Base-by-base conservation (phyloP, 208 protist species). In the Leishmania mexicana region DNA sequence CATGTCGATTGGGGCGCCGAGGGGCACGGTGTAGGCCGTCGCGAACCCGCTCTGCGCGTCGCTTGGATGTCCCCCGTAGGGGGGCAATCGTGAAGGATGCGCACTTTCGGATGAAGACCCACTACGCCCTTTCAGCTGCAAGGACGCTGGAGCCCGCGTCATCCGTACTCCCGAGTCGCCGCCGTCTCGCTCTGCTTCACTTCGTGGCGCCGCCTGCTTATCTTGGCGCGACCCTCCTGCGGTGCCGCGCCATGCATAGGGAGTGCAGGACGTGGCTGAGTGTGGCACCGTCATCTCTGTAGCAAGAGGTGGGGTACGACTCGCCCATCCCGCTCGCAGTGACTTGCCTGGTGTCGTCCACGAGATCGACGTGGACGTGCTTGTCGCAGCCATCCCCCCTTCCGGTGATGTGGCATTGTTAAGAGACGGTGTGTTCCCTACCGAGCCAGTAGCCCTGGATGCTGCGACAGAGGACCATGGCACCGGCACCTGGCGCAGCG, bases 401-500 rank as follows among this genome's bases (percentile, higher is more conserved):
- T 40, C 62, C 42, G 38, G 10, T 21, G 28, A 74, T 31, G 68
- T 51, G 68, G 21, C 24, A 53, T 3, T 24, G 68, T 28, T 53
- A 10, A 19, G 15, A 10, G 68, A 35, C 35, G 21, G 13, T 7
- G 42, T 51, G 24, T 10, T 51, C 42, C 19, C 21, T 68, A 31
- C 3, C 62, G 31, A 35, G 5, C 10, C 62, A 42, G n/a, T 40
- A 68, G 13, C 5, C 10, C 11, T 40, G 31, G 15, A 7, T 68
- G 31, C 31, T 35, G 15, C 62, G 31, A 10, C 62, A 68, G 15
- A 68, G 62, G 62, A 2, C 62, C 64, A 64, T 38, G 75, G 75
- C 67, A 58, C 75, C 6, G 74, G 28, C 35, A 79, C 28, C 42
- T 84, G 65, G 21, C 57, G 81, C 57, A 84, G 74, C 19, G 81